Evolutionary conservation across 495 filamentous ascomycete species (phyloP).

Genomic region (Mytilinidion resinicola): DNA sequence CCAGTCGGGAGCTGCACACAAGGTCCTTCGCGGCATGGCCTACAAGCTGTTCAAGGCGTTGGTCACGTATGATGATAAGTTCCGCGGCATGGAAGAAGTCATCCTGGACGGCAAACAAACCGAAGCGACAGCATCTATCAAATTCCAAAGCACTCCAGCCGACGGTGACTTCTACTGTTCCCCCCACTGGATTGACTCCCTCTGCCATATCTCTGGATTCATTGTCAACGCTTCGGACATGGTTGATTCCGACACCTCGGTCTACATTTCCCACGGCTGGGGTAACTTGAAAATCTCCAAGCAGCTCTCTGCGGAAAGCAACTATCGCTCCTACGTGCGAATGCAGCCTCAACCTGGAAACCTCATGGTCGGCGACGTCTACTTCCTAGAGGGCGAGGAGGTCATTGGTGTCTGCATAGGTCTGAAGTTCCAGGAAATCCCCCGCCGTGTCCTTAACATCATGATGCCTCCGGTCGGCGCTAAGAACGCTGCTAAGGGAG

Average conservation of each 20-base stretch:
- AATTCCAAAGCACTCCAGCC: slow-evolving; percentile 39
- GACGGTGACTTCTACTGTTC: slow-evolving; percentile 41
- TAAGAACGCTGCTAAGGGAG: slow-evolving; percentile 10
- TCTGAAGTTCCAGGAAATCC: slow-evolving; percentile 43
- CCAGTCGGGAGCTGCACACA: slow-evolving; percentile 38
- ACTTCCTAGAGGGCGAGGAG: slow-evolving; percentile 40
- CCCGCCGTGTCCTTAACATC: slow-evolving; percentile 39
- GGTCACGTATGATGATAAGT: slow-evolving; percentile 39
- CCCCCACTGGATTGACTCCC: slow-evolving; percentile 47
- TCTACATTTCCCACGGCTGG: slow-evolving; percentile 45
- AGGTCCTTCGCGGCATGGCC: slow-evolving; percentile 41
- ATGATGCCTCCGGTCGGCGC: slow-evolving; percentile 33
- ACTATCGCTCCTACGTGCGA: slow-evolving; percentile 40
- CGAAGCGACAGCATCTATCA: slow-evolving; percentile 39
- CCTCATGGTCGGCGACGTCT: slow-evolving; percentile 40
- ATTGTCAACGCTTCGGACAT: slow-evolving; percentile 48
- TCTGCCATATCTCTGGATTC: slow-evolving; percentile 49
- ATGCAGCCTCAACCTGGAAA: slow-evolving; percentile 40
- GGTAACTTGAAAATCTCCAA: slow-evolving; percentile 37
- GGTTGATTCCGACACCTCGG: slow-evolving; percentile 41
- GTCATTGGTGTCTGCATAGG: slow-evolving; percentile 38
- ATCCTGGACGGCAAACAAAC: slow-evolving; percentile 39
- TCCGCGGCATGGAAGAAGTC: slow-evolving; percentile 42
- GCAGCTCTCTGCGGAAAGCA: slow-evolving; percentile 34
- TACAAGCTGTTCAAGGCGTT: slow-evolving; percentile 45